Evolutionary conservation across 2,329 filamentous ascomycete genomes (phyloP), one percentile per base, ranked within the genome.

Genomic region (Ophiostoma ips): DNA sequence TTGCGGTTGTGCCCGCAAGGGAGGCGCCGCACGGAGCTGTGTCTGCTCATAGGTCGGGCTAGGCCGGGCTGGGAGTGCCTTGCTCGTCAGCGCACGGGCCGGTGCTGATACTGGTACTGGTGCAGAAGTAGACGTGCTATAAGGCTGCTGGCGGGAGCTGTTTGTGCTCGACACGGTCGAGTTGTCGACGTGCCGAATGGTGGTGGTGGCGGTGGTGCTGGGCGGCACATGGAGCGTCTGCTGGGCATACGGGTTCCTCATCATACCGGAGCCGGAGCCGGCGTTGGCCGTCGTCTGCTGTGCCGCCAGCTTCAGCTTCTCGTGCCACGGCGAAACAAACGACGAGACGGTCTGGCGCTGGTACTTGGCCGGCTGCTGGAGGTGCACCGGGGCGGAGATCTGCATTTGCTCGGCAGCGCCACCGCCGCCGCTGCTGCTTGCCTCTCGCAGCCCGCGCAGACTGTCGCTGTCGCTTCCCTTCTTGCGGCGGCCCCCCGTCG

Each of bases 321-420:
- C 50, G 11, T 52, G 41, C 50, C 50, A 52, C 9, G 35, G 43
- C 3, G 31, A 19, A 5, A n/a, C 24, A 30, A 18, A 18, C 15
- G 15, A 5, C 2, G 40, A 16, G 21, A 4, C 5, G 4, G 15
- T 15, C 5, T 28, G 19, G 4, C n/a, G 28, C n/a, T 37, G 21
- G 33, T 19, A 8, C 58, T 16, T 53, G 56, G 55, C 13, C 55
- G 40, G 40, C 40, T 43, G 58, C 36, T 62, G 59, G 3, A 61
- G 58, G 34, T 62, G 59, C 8, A 69, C 53, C 0, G 70, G 70
- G 15, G 64, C 60, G 8, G 70, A 70, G 36, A 73, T 71, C 38
- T 68, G 62, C 18, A 69, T 60, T 33, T 62, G n/a, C n/a, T n/a
- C n/a, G n/a, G n/a, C n/a, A n/a, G n/a, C 62, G 47, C 38, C 56